A percentile compares a stretch with the other conserved stretches of the same genome.
Conservation (phyloP, 2,329 filamentous ascomycete genomes). For the Cercospora sp. region DNA sequence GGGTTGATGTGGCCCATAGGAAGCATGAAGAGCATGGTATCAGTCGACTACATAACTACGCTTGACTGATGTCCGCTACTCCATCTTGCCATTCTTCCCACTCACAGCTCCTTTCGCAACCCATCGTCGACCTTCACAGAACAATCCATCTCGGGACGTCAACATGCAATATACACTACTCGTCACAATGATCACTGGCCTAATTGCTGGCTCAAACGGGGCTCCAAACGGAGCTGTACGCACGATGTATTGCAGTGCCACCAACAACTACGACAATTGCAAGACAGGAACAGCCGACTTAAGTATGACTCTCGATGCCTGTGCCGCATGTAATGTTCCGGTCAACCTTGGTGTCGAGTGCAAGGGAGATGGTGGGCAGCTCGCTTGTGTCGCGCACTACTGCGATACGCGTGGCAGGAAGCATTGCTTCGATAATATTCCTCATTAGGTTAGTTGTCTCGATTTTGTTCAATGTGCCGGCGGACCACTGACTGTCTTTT, state of each 20-base stretch:
- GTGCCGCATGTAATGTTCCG: not conserved
- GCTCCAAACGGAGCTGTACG: too few relatives aligned
- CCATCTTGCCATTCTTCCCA: not conserved
- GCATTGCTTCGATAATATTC: not conserved
- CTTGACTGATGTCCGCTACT: not conserved
- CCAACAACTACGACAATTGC: not conserved
- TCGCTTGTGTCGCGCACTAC: not conserved
- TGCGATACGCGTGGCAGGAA: not conserved
- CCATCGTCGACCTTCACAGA: not conserved
- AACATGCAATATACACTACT: not conserved
- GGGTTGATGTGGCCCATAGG: not conserved
- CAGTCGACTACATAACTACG: not conserved
- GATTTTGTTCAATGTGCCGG: too few relatives aligned
- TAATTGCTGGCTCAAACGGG: not conserved
- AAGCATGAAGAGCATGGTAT: not conserved
- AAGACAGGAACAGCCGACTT: not conserved
- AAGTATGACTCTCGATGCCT: not conserved
- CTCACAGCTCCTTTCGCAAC: not conserved
- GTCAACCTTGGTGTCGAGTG: not conserved
- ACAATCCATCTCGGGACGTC: not conserved
- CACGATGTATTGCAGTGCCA: not conserved
- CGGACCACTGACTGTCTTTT: too few relatives aligned
- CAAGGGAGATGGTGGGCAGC: not conserved
- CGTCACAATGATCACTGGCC: not conserved
- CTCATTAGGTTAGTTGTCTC: not conserved